Evolutionary conservation across 1,284 basidiomycete genomes (phyloP).

Genomic region (Cerioporus squamosus): DNA sequence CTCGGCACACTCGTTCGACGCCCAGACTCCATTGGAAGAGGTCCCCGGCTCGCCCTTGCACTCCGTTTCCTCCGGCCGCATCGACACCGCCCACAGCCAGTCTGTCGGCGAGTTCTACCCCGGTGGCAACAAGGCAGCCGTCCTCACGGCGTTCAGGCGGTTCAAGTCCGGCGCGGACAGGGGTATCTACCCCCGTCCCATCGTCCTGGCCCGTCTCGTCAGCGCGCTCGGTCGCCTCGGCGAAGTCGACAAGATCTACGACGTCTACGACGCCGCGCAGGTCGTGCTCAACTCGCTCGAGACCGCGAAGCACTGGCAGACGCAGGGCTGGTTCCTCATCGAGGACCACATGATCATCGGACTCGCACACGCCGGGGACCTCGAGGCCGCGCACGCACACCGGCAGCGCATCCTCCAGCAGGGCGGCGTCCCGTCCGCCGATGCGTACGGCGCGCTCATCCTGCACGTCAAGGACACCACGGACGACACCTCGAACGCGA

Average conservation of each 20-base stretch:
- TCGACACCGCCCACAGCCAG: conserved; percentile 40
- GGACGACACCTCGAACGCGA: conserved; percentile 88
- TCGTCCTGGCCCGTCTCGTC: conserved; percentile 67
- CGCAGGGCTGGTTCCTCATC: conserved; percentile 73
- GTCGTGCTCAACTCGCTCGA: conserved; percentile 52
- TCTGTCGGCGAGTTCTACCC: conserved; percentile 47
- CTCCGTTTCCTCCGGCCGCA: conserved; percentile 13
- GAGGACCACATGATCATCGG: conserved; percentile 92
- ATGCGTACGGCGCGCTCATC: conserved; percentile 92
- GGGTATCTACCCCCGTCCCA: conserved; percentile 56
- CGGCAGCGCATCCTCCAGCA: conserved; percentile 79
- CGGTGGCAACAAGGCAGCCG: conserved; percentile 26
- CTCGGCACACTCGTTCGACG: conserved; percentile 17
- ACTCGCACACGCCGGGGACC: conserved; percentile 78
- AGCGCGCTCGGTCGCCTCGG: conserved; percentile 67
- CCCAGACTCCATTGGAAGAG: conserved; percentile 11
- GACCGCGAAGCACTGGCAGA: conserved; percentile 53
- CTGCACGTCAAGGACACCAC: conserved; percentile 89
- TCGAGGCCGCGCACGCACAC: conserved; percentile 83
- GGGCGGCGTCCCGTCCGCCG: conserved; percentile 81
- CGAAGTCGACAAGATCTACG: conserved; percentile 64
- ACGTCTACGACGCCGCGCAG: conserved; percentile 77
- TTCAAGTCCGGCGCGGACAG: conserved; percentile 41
- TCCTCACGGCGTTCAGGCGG: conserved; percentile 39
- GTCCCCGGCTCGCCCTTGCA: conserved; percentile 15